Evolutionary conservation across 1,139 yeast genomes (phyloP).

Genomic region (Wickerhamomyces sp.): DNA sequence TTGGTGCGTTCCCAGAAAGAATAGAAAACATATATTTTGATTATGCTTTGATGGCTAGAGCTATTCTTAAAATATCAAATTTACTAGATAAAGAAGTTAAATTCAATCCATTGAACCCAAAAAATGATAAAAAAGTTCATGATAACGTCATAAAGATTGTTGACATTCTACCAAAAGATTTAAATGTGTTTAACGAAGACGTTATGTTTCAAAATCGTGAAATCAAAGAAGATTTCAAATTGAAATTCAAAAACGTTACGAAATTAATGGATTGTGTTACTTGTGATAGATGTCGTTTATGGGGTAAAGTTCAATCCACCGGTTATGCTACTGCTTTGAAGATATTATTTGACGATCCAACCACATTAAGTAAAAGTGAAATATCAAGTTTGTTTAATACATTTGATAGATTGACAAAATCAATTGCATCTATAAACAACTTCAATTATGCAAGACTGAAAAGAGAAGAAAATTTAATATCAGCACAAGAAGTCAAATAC

Average conservation of each 20-base stretch:
- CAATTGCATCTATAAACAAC: slow-evolving; percentile 67
- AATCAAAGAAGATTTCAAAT: slow-evolving; percentile 75
- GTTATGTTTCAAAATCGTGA: slow-evolving; percentile 47
- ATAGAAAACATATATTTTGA: slow-evolving; percentile 87
- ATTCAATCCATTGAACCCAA: slow-evolving; percentile 43
- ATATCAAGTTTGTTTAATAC: slow-evolving; percentile 88
- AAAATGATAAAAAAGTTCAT: slow-evolving; percentile 46
- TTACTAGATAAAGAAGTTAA: slow-evolving; percentile 41
- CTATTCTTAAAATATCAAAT: slow-evolving; percentile 61
- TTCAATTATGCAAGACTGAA: slow-evolving; percentile 46
- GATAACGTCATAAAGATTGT: slow-evolving; percentile 36
- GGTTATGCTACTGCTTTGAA: slow-evolving; percentile 97
- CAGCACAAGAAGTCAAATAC: not conserved
- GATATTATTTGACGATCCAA: slow-evolving; percentile 67
- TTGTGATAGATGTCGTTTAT: slow-evolving; percentile 93
- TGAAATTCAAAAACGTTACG: slow-evolving; percentile 83
- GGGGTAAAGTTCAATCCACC: slow-evolving; percentile 97
- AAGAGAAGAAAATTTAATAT: not conserved
- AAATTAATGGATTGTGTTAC: slow-evolving; percentile 98
- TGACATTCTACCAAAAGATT: slow-evolving; percentile 40
- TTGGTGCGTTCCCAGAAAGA: slow-evolving; percentile 86
- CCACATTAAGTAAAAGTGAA: slow-evolving; percentile 66
- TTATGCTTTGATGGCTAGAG: slow-evolving; percentile 81
- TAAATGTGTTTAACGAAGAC: slow-evolving; percentile 50
- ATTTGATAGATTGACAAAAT: slow-evolving; percentile 84